Evolutionary conservation across 2,329 filamentous ascomycete genomes (phyloP).

Genomic region (Arthrobotrys conoides): DNA sequence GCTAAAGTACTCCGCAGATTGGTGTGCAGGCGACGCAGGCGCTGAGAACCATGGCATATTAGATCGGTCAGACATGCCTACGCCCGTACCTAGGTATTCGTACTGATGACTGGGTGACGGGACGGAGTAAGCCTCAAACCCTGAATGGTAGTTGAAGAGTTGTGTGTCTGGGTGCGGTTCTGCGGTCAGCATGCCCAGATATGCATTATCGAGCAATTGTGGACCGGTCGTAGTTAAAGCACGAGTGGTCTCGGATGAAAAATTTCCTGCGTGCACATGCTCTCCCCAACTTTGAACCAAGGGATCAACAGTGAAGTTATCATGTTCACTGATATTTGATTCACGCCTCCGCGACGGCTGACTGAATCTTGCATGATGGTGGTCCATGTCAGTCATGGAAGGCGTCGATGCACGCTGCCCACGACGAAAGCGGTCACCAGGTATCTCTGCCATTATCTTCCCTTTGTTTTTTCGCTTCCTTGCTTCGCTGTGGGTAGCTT

Average conservation of each 20-base stretch:
- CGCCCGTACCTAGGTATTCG: conserved; percentile 59
- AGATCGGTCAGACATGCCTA: conserved; percentile 61
- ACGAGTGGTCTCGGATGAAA: conserved; percentile 59
- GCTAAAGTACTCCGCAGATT: conserved; percentile 58
- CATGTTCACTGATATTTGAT: conserved; percentile 60
- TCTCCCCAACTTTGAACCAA: conserved; percentile 59
- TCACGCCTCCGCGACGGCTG: conserved; percentile 58
- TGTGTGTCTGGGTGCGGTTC: conserved; percentile 60
- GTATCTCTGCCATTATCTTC: conserved; percentile 57
- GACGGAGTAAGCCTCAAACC: conserved; percentile 60
- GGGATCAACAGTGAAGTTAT: conserved; percentile 57
- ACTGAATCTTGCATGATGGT: conserved; percentile 60
- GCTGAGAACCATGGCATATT: conserved; percentile 61
- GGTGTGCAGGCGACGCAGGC: conserved; percentile 60
- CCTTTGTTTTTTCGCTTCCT: conserved; percentile 35
- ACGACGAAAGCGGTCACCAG: conserved; percentile 59
- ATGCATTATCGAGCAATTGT: conserved; percentile 60
- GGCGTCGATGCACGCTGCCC: conserved; percentile 59
- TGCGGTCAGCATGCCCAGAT: conserved; percentile 61
- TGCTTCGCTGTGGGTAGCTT: conserved; percentile 38
- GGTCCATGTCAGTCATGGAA: conserved; percentile 58
- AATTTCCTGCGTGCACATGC: conserved; percentile 44
- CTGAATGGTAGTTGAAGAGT: conserved; percentile 59
- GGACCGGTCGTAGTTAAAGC: conserved; percentile 57
- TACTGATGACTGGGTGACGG: conserved; percentile 60